Evolutionary conservation across 352 stramenopile genomes (phyloP), one percentile per base, ranked within the genome.

Genomic region (Phytophthora idaei): DNA sequence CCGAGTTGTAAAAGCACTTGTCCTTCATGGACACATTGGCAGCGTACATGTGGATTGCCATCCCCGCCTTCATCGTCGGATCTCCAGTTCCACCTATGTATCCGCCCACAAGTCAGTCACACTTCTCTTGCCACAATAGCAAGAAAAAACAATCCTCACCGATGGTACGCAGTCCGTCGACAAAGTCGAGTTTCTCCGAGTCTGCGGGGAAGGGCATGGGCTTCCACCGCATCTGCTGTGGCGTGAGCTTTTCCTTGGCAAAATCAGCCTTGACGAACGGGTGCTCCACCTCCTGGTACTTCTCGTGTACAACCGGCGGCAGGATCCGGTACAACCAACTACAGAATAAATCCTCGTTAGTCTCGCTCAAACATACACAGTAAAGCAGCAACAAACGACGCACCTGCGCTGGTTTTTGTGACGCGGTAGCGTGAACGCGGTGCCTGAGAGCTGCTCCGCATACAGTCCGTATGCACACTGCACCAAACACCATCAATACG

Each of bases 371-470:
- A 9, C 7, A 55, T 29, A 42, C 7, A 55, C 90, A 42, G 15
- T 42, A 14, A 12, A 31, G 1, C 10, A 12, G 8, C 93, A 15
- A 32, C 14, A 1, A 41, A 41, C 27, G 25, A 56, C 92, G 90
- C 28, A 79, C 74, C 64, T 84, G 78, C 84, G 86, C 61, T 96
- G 83, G 76, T 96, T 96, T 54, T 77, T 88, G 66, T 88, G 77
- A 25, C 96, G 87, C 47, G 96, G 95, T 57, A 96, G 66, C 27
- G 97, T 99, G 83, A 99, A 99, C 29, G 96, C 95, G 51, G 96
- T 98, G 45, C 97, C 97, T 17, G 93, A 98, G 32, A 99, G 70
- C 73, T 99, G 96, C 79, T 99, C 97, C 4, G 96, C 86, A 61
- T 97, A 97, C 37, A 98, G 77, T 7, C 92, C 90, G 58, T 97